phyloP scores from a whole-genome alignment of 495 filamentous ascomycete genomes.

The Oleoguttula mirabilis region DNA sequence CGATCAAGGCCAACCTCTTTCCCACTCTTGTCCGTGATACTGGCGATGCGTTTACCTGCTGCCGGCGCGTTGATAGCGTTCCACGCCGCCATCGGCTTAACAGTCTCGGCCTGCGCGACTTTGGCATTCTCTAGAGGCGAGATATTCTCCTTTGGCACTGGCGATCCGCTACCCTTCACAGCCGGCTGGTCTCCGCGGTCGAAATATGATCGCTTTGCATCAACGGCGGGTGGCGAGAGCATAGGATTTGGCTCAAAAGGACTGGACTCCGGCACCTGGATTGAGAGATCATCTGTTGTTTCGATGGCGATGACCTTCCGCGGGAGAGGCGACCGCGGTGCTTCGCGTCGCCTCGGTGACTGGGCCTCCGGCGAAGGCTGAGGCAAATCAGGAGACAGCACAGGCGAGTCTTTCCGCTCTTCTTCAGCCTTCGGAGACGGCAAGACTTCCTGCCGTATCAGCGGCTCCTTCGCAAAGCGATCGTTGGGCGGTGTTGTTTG shows the following conservation, averaged over 20 bases:
- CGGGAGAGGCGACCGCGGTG: too few species aligned
- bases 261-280: slow-evolving; percentile 1
- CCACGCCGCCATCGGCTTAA: slow-evolving; percentile 17
- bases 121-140: not conserved
- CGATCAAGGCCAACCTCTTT: slow-evolving; percentile 12
- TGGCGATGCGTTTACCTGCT: slow-evolving; percentile 8
- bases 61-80: slow-evolving; percentile 14
- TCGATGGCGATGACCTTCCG: too few species aligned
- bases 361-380: too few species aligned
- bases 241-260: slow-evolving; percentile 6
- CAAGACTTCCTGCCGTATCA: slow-evolving; percentile 12
- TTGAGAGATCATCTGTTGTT: not conserved
- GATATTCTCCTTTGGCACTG: slow-evolving; percentile 7
- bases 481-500: slow-evolving; percentile 3
- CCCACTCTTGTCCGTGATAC: slow-evolving; percentile 7
- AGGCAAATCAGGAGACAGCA: too few species aligned
- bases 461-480: slow-evolving; percentile 4
- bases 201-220: not conserved
- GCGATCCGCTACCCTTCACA: not conserved
- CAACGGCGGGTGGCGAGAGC: not conserved
- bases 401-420: not conserved
- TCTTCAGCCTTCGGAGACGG: too few species aligned
- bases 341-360: too few species aligned
- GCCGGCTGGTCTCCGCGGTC: not conserved
- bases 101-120: not conserved